Base-by-base conservation (phyloP, 2,329 filamentous ascomycete species). In the Fusarium odoratissimum region DNA sequence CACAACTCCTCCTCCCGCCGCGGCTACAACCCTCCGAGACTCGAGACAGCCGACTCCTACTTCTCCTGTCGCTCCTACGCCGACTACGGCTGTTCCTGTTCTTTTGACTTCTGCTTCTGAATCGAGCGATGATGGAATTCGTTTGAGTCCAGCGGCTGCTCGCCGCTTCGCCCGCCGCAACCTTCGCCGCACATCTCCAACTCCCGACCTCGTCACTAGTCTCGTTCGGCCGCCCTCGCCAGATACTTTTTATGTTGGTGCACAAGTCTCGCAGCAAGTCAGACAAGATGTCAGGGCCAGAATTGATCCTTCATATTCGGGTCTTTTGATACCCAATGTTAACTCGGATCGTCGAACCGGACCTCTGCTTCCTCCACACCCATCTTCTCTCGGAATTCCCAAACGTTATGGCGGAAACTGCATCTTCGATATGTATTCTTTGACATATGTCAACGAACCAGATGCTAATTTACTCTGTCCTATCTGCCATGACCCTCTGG, bases 401-500 rank as follows among this genome's bases (percentile, higher is more conserved):
- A 78, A 76, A 52, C 79, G 78, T 33, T 82, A 83, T 63, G 82
- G 82, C 30, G 82, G 82, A 64, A 72, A 76, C 51, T 76, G 77
- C 73, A 74, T 83, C 59, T 83, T 87, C 66, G 85, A 87, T 76
- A 79, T 87, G 76, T 83, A 84, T 67, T 80, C 82, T 7, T 79
- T 87, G 68, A 81, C 80, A 16, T 87, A 87, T 73, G 80, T 83
- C 62, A 72, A 76, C 46, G 84, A 82, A 23, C 76, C 81, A 40
- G 86, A 88, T 73, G 80, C 84, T 62, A 87, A 86, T 52, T 79
- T 88, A 17, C 81, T 89, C 61, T 86, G 84, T 56, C 86, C 87
- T 7, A 87, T 89, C 67, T 92, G 90, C 80, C 88, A 88, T 73
- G 85, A 89, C 16, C 87, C 90, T 6, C 85, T 92, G 45, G 82